Evolutionary conservation across 2,329 filamentous ascomycete species (phyloP).

Genomic region (Epichloe coenophiala): DNA sequence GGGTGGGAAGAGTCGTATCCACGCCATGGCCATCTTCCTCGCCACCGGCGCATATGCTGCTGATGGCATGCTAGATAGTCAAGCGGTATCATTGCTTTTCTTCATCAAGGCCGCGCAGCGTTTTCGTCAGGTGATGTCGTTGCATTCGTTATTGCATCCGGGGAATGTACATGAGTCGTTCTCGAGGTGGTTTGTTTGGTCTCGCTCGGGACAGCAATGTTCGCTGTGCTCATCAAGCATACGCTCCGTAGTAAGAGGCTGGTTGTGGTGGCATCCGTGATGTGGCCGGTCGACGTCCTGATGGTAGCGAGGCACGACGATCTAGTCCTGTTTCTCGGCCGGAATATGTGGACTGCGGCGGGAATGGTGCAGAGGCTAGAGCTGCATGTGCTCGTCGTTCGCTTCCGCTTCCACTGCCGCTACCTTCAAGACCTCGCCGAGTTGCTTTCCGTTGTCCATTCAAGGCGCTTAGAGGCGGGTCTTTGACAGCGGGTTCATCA

Average conservation of each 20-base stretch:
- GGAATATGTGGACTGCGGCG: background rate
- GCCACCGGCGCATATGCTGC: slow-evolving; percentile 1
- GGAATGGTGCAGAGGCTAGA: background rate
- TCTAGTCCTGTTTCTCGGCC: slow-evolving; percentile 1
- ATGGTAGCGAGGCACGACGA: slow-evolving; percentile 1
- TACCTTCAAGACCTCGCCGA: slow-evolving; percentile 20
- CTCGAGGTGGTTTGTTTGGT: background rate
- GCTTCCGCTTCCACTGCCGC: background rate
- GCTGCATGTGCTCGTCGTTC: slow-evolving; percentile 1
- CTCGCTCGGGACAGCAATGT: background rate
- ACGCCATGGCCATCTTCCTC: background rate
- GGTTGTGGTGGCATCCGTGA: slow-evolving; percentile 1
- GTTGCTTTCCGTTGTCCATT: slow-evolving; percentile 32
- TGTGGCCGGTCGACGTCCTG: slow-evolving; percentile 1
- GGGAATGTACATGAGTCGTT: background rate
- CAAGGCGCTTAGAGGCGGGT: slow-evolving; percentile 44
- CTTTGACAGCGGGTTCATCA: slow-evolving; percentile 42
- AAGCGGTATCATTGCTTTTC: background rate
- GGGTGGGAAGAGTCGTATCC: background rate
- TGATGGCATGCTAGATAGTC: background rate
- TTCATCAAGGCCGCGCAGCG: background rate
- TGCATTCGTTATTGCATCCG: background rate
- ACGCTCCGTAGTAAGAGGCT: slow-evolving; percentile 3
- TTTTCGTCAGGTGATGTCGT: slow-evolving; percentile 1
- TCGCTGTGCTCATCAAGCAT: background rate